Evolutionary conservation across 202 grass and related monocot species (phyloP).

Genomic region (Brachypodium distachyon): DNA sequence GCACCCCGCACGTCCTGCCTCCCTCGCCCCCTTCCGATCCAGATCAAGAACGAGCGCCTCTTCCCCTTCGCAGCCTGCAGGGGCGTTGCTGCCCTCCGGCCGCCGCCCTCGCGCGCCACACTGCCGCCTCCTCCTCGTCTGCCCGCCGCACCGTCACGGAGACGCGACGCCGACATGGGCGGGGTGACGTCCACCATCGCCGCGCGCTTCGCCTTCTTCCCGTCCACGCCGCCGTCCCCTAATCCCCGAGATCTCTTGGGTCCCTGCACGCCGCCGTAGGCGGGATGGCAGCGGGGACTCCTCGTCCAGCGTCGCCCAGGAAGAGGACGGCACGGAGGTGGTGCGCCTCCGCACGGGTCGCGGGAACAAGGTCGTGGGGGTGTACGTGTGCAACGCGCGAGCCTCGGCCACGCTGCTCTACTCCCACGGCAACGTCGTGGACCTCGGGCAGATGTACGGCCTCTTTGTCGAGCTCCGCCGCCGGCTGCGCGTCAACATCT

Average conservation of each 20-base stretch:
- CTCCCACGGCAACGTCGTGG: too few species aligned
- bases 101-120: too few species aligned
- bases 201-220: too few species aligned
- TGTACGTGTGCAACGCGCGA: constrained; percentile 48
- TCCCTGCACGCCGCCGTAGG: constrained; percentile 17
- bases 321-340: constrained; percentile 43
- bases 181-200: too few species aligned
- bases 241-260: constrained; percentile 52
- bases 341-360: constrained; percentile 53
- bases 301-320: too few species aligned
- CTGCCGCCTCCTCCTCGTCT: constrained; percentile 78
- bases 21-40: too few species aligned
- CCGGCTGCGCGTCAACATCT: constrained; percentile 56
- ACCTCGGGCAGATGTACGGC: too few species aligned
- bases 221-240: constrained; percentile 28
- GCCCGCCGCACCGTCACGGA: constrained; percentile 63
- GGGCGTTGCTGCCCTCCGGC: too few species aligned
- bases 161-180: constrained; percentile 31
- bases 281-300: constrained; percentile 24
- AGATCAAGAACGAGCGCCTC: too few species aligned
- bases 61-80: too few species aligned
- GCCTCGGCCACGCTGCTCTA: constrained; percentile 58
- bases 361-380: constrained; percentile 68
- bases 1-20: too few species aligned
- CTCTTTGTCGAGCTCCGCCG: constrained; percentile 66